Evolutionary conservation across 2,329 filamentous ascomycete species (phyloP).

Genomic region (Eutypa lata): DNA sequence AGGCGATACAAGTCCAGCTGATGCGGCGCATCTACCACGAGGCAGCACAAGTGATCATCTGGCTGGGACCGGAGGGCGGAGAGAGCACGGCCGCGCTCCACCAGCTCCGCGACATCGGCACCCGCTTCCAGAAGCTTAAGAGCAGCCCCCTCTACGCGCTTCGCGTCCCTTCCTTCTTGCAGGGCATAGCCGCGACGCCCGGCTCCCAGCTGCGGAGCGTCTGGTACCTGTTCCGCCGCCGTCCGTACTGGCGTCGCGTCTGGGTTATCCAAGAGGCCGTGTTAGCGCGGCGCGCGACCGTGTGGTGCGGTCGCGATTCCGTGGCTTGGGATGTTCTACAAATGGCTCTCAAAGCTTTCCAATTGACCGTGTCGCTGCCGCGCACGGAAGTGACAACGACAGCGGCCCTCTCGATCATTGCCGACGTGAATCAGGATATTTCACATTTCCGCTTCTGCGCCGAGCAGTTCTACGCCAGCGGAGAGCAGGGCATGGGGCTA

Average conservation of each 20-base stretch:
- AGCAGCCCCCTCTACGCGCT: not conserved
- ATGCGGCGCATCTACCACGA: slow-evolving; percentile 8
- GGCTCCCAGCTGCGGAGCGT: not conserved
- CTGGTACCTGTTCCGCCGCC: not conserved
- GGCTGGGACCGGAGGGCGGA: slow-evolving; percentile 2
- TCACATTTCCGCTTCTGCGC: not conserved
- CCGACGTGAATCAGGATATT: not conserved
- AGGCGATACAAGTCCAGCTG: slow-evolving; percentile 3
- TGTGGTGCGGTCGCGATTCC: not conserved
- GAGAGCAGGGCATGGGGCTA: not conserved
- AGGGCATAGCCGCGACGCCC: not conserved
- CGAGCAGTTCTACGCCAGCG: not conserved
- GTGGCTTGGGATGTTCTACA: not conserved
- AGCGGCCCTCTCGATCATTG: not conserved
- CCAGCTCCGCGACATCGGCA: not conserved
- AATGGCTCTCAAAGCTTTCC: not conserved
- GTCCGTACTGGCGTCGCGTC: not conserved
- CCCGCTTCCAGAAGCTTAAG: not conserved
- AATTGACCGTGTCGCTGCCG: not conserved
- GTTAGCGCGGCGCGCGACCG: not conserved
- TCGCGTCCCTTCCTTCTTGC: not conserved
- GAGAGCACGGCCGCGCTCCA: not conserved
- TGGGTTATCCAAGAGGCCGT: not conserved
- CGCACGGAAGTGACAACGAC: not conserved
- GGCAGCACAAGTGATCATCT: slow-evolving; percentile 2